Percentiles rank a stretch among this genome's conserved stretches.
phyloP scores from a whole-genome alignment of 345 rosid species.

The Sapria himalayana region DNA sequence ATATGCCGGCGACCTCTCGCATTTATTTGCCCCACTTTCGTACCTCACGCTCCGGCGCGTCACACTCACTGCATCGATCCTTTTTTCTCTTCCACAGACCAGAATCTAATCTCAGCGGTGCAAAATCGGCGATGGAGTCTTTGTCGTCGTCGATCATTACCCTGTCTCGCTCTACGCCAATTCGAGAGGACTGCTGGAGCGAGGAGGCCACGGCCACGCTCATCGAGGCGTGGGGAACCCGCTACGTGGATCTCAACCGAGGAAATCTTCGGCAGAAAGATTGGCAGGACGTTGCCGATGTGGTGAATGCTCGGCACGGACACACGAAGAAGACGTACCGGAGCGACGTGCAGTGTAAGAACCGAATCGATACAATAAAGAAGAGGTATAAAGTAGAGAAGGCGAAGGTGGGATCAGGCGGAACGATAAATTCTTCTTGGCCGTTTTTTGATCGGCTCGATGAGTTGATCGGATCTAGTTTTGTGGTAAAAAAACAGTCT shows the following conservation, averaged over 20 bases:
- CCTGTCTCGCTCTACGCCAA: constrained; percentile 24
- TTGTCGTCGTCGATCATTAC: constrained; percentile 7
- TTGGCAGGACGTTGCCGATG: constrained; percentile 94
- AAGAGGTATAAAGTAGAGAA: constrained; percentile 93
- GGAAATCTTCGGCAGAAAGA: constrained; percentile 96
- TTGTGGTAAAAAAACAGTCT: constrained; percentile 15
- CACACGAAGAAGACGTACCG: constrained; percentile 71
- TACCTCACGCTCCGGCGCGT: too few species aligned
- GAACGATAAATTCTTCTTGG: constrained; percentile 44
- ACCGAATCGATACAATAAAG: constrained; percentile 92
- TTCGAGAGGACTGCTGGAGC: constrained; percentile 97
- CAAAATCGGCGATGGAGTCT: too few species aligned
- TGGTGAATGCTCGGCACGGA: constrained; percentile 81
- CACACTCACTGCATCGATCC: too few species aligned
- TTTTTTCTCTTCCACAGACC: too few species aligned
- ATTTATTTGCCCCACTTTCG: too few species aligned
- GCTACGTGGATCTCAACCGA: constrained; percentile 68
- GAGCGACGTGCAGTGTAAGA: constrained; percentile 94
- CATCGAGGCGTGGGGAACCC: constrained; percentile 82
- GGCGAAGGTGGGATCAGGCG: constrained; percentile 43
- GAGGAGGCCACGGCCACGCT: constrained; percentile 94
- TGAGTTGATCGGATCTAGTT: constrained; percentile 45
- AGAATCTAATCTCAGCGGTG: too few species aligned
- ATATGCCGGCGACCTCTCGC: too few species aligned
- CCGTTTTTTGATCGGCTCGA: constrained; percentile 68